A percentile compares a stretch with the other conserved stretches of the same genome.
Evolutionary conservation across 768 basidiomycete species (phyloP).

Genomic region (Hericium alpestre): DNA sequence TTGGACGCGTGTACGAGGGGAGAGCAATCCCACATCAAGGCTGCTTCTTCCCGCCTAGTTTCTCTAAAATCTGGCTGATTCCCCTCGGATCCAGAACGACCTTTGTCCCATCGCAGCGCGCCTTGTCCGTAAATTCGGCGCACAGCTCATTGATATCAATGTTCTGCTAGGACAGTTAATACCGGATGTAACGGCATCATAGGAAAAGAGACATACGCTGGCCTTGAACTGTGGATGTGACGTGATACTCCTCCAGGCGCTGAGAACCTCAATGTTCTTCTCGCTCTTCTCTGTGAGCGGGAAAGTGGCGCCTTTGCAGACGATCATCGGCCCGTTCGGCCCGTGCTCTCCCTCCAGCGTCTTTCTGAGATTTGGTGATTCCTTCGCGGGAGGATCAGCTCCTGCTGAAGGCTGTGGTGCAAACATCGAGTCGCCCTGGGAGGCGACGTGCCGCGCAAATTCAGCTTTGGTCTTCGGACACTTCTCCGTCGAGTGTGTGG

Average conservation of each 20-base stretch:
- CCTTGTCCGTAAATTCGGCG: constrained; percentile 69
- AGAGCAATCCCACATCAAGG: not conserved
- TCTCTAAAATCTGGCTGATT: constrained; percentile 33
- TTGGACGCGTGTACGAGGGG: not conserved
- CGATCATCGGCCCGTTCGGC: constrained; percentile 44
- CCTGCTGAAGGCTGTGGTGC: constrained; percentile 18
- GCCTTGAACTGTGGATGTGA: constrained; percentile 63
- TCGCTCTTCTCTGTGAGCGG: constrained; percentile 61
- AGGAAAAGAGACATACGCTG: constrained; percentile 28
- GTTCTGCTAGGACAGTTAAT: constrained; percentile 32
- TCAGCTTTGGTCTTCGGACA: constrained; percentile 52
- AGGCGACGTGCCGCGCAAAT: constrained; percentile 36
- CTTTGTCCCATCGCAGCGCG: constrained; percentile 75
- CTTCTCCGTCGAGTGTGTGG: constrained; percentile 11
- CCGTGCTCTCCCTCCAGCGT: constrained; percentile 33
- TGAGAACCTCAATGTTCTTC: constrained; percentile 65
- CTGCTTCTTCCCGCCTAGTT: constrained; percentile 15
- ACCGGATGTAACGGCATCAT: not conserved
- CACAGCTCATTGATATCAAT: constrained; percentile 73
- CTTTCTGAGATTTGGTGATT: constrained; percentile 20
- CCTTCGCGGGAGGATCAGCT: not conserved
- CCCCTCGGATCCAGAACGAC: constrained; percentile 56
- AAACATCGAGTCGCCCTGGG: constrained; percentile 55
- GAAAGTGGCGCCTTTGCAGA: constrained; percentile 57
- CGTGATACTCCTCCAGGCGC: constrained; percentile 71